Percentiles rank a stretch among this genome's conserved stretches.
These are phyloP conservation scores for Exophiala phaeomuriformis DNA, from an alignment of 2,329 filamentous ascomycete genomes.

Conservation along the genomic window DNA sequence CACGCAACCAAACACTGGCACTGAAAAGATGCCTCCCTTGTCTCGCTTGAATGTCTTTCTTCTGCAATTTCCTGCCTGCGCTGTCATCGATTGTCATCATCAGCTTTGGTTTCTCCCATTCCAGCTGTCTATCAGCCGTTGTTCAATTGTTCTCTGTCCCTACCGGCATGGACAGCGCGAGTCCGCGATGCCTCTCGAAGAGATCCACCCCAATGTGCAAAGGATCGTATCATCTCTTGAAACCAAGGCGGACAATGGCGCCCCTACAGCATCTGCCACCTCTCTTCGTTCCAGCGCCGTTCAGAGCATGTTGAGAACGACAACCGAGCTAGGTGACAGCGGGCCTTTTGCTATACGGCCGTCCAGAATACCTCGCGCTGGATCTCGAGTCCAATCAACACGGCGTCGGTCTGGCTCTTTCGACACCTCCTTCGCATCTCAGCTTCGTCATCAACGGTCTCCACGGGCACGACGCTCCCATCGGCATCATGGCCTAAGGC, in stretches of 20 bases:
- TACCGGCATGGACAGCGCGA: constrained; percentile 2
- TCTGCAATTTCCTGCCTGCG: background rate
- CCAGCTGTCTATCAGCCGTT: background rate
- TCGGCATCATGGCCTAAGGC: constrained; percentile 16
- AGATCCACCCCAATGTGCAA: constrained; percentile 20
- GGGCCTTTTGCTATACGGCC: constrained; percentile 53
- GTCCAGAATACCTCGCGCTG: constrained; percentile 32
- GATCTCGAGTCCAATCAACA: constrained; percentile 23
- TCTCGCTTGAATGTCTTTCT: background rate
- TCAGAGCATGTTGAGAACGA: constrained; percentile 60
- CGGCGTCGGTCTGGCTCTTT: constrained; percentile 21
- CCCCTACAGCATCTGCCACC: constrained; percentile 1
- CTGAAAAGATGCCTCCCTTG: background rate
- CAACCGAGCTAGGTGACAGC: constrained; percentile 59
- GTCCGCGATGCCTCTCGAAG: constrained; percentile 22
- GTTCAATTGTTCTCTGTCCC: background rate
- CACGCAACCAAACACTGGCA: too few species aligned
- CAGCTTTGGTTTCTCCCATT: background rate
- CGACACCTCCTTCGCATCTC: constrained; percentile 18
- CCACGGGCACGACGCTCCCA: constrained; percentile 8
- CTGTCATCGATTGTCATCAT: background rate
- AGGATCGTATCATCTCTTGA: constrained; percentile 7
- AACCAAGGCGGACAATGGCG: constrained; percentile 6
- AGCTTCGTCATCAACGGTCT: constrained; percentile 12
- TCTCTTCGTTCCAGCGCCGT: constrained; percentile 43